Conservation (phyloP, 2,329 filamentous ascomycete species). For the Apiospora koreana region DNA sequence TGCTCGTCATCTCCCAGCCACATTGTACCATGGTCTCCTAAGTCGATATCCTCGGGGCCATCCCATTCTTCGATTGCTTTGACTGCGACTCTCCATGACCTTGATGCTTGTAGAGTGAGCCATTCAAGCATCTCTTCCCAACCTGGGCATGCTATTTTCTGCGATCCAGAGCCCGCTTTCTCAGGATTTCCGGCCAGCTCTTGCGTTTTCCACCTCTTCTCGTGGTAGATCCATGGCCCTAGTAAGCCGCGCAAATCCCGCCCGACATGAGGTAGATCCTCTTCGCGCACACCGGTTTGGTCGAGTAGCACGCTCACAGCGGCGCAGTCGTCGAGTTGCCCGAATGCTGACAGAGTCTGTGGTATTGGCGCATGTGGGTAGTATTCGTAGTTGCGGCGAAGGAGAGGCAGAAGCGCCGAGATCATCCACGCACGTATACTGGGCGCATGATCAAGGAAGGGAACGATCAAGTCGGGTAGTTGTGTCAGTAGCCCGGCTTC, state of each 20-base stretch:
- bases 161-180: conserved; percentile 23
- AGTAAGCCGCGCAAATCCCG: conserved; percentile 69
- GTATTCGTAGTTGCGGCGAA: conserved; percentile 71
- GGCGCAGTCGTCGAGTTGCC: conserved; percentile 56
- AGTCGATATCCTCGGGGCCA: conserved; percentile 69
- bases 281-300: conserved; percentile 47
- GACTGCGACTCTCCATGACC: conserved; percentile 63
- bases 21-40: conserved; percentile 59
- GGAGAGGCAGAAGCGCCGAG: conserved; percentile 67
- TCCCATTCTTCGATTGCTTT: conserved; percentile 71
- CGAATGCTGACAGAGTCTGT: conserved; percentile 64
- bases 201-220: conserved; percentile 54
- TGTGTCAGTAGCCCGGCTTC: conserved; percentile 73
- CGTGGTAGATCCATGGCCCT: conserved; percentile 73
- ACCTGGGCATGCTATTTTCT: conserved; percentile 50
- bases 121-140: conserved; percentile 73
- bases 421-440: conserved; percentile 69
- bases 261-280: conserved; percentile 46
- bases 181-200: conserved; percentile 24
- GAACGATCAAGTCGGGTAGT: conserved; percentile 65
- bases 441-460: conserved; percentile 65
- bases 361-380: conserved; percentile 53
- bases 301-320: conserved; percentile 65
- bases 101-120: conserved; percentile 61
- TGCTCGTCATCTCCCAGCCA: conserved; percentile 63